Conservation (phyloP, 23 red algal genomes). For the Pyropia haitanensis region DNA sequence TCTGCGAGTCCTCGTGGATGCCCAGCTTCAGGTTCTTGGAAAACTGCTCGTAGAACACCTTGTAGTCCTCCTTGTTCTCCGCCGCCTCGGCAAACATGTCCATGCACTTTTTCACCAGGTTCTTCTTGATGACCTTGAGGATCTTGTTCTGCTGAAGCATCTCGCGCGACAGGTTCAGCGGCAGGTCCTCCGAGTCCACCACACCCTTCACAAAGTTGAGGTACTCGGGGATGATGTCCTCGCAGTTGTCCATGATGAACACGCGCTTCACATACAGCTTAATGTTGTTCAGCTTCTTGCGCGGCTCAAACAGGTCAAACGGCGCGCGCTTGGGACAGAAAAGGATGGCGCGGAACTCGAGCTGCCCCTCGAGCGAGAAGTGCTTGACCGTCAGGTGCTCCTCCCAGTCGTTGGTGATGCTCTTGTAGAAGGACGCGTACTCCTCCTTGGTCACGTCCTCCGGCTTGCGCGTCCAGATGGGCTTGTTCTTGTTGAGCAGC, state of each 20-base stretch:
- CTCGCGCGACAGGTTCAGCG: conserved; percentile 93
- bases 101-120: conserved; percentile 97
- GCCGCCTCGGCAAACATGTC: conserved; percentile 90
- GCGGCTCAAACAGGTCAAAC: conserved; percentile 97
- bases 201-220: conserved; percentile 99
- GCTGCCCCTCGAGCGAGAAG: conserved; percentile 87
- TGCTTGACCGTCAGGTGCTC: conserved; percentile 92
- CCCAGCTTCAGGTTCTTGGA: conserved; percentile 96
- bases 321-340: conserved; percentile 95
- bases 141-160: conserved; percentile 99
- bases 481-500: conserved; percentile 98
- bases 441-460: conserved; percentile 91
- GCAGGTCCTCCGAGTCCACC: conserved; percentile 96
- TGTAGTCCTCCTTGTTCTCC: conserved; percentile 99
- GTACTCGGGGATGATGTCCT: conserved; percentile 98
- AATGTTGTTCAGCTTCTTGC: conserved; percentile 98
- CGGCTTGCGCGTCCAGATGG: conserved; percentile 95
- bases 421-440: conserved; percentile 98
- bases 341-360: conserved; percentile 88
- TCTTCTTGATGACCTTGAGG: conserved; percentile 97
- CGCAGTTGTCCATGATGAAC: conserved; percentile 99
- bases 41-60: conserved; percentile 95
- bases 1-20: conserved; percentile 91
- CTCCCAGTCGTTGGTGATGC: conserved; percentile 98
- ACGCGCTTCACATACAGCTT: conserved; percentile 94